Conservation (phyloP, 306 rosid genomes). For the Leucaena leucocephala region DNA sequence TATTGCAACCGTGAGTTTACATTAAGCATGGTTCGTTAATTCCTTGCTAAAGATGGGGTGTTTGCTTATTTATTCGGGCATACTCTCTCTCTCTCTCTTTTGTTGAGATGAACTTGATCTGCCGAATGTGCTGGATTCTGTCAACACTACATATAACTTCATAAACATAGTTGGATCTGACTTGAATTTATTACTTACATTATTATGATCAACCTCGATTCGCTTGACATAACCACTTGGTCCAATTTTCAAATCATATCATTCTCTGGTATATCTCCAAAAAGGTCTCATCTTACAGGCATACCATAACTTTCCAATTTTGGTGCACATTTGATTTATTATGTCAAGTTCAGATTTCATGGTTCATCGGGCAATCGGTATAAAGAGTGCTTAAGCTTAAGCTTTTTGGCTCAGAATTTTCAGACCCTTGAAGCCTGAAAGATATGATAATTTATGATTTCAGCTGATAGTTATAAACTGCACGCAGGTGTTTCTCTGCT, state of each 20-base stretch:
- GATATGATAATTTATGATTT: slow-evolving; percentile 21
- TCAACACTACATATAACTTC: slow-evolving; percentile 8
- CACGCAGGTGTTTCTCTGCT: slow-evolving; percentile 42
- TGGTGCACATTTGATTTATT: neutral
- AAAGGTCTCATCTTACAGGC: neutral
- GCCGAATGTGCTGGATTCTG: slow-evolving; percentile 32
- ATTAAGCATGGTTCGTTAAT: slow-evolving; percentile 1
- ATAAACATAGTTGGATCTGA: slow-evolving; percentile 42
- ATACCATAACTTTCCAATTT: slow-evolving; percentile 23
- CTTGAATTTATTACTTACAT: slow-evolving; percentile 23
- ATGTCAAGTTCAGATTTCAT: slow-evolving; percentile 21
- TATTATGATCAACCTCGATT: slow-evolving; percentile 16
- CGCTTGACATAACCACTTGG: neutral
- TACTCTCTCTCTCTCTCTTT: neutral
- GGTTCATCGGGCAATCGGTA: slow-evolving; percentile 9
- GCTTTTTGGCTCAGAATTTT: neutral
- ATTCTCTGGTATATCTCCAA: slow-evolving; percentile 9
- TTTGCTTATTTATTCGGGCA: neutral
- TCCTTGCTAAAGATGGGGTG: neutral
- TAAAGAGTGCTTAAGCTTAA: slow-evolving; percentile 9
- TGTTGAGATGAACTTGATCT: slow-evolving; percentile 44
- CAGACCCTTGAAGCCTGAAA: slow-evolving; percentile 11
- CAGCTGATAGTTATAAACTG: slow-evolving; percentile 32
- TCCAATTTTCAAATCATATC: neutral
- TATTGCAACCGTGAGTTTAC: slow-evolving; percentile 1